Conservation (phyloP, 1,139 yeast species). For the Maudiozyma humilis region DNA sequence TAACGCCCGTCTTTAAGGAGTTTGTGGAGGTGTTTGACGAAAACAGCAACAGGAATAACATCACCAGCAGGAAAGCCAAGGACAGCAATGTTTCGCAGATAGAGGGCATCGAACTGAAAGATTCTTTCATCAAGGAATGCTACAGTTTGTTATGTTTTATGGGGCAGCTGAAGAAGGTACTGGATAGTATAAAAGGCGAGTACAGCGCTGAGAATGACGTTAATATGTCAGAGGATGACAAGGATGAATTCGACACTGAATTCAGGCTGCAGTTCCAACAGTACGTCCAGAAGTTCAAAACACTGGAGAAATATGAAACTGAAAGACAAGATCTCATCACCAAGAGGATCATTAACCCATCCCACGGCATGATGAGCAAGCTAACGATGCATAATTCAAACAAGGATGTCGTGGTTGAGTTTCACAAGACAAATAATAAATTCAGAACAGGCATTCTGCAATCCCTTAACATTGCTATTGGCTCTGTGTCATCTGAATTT, state of each 20-base stretch:
- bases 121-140: conserved; percentile 47
- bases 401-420: conserved; percentile 8
- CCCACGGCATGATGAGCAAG: not conserved
- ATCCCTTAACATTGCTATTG: conserved; percentile 24
- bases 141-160: conserved; percentile 39
- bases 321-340: conserved; percentile 29
- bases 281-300: conserved; percentile 42
- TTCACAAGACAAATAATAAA: conserved; percentile 22
- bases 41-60: conserved; percentile 7
- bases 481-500: conserved; percentile 21
- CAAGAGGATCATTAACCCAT: conserved; percentile 7
- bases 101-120: conserved; percentile 32
- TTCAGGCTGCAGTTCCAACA: conserved; percentile 45
- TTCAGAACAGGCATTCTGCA: conserved; percentile 28
- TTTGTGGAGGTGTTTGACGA: conserved; percentile 40
- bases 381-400: not conserved
- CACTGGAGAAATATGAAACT: conserved; percentile 45
- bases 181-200: conserved; percentile 36
- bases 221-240: conserved; percentile 38
- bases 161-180: conserved; percentile 35
- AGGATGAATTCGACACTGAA: conserved; percentile 50
- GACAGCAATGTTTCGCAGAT: conserved; percentile 27
- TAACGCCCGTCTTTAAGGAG: conserved; percentile 45
- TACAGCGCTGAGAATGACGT: conserved; percentile 39
- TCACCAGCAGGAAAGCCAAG: conserved; percentile 11